Evolutionary conservation across 2,329 filamentous ascomycete genomes (phyloP).

Genomic region (Thielaviopsis euricoi): DNA sequence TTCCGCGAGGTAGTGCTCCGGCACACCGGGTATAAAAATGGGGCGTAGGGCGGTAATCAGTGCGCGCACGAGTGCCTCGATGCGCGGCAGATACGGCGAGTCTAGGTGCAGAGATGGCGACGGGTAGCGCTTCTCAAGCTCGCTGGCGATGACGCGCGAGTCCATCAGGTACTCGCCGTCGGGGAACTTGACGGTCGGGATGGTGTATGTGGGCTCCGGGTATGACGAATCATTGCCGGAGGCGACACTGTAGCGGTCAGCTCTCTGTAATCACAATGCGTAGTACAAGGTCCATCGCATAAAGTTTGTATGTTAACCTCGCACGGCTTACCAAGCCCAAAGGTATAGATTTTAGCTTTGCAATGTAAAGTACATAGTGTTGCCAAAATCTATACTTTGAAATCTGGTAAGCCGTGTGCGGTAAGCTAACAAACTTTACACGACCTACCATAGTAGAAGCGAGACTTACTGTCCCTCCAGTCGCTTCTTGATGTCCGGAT

Average conservation of each 20-base stretch:
- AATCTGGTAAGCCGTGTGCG: no score
- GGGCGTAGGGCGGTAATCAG: constrained; percentile 21
- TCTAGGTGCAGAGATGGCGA: constrained; percentile 41
- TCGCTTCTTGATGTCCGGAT: constrained; percentile 43
- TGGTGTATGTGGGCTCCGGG: constrained; percentile 28
- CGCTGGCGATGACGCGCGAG: constrained; percentile 39
- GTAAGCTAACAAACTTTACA: no score
- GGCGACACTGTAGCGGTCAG: constrained; percentile 20
- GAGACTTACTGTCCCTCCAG: constrained; percentile 39
- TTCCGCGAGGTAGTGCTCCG: constrained; percentile 32
- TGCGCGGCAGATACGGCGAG: constrained; percentile 28
- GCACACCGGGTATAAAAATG: constrained; percentile 31
- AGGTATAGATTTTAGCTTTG: no score
- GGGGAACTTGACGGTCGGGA: constrained; percentile 37
- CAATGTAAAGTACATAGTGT: no score
- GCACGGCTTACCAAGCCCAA: no score
- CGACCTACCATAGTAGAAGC: no score
- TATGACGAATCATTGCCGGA: constrained; percentile 18
- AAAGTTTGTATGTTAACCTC: no score
- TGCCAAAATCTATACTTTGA: no score
- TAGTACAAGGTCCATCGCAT: background rate
- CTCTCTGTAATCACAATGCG: no score
- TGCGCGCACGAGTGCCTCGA: constrained; percentile 22
- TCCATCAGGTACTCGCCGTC: constrained; percentile 48
- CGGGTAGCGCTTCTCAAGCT: constrained; percentile 42